Evolutionary conservation across 148 eudicot genomes (phyloP).

Genomic region (Nepenthes mirabilis): DNA sequence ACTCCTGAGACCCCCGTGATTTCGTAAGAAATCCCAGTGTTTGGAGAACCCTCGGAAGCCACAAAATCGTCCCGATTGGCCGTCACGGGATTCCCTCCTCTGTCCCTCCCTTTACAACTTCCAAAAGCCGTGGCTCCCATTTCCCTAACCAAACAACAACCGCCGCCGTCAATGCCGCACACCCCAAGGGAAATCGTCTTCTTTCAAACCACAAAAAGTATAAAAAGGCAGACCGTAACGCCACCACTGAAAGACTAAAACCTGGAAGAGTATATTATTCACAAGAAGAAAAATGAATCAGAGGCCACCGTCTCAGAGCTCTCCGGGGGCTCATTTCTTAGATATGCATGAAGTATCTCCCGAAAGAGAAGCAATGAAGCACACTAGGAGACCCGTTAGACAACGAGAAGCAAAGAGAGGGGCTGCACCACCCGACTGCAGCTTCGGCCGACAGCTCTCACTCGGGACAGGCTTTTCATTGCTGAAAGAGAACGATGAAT

Average conservation of each 20-base stretch:
- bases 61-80: no score
- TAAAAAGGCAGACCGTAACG: no score
- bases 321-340: constrained; percentile 24
- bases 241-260: background rate
- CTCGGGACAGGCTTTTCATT: constrained; percentile 89
- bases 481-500: constrained; percentile 39
- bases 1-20: no score
- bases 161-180: no score
- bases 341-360: constrained; percentile 58
- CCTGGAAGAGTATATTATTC: background rate
- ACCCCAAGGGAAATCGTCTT: no score
- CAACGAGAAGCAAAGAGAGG: constrained; percentile 24
- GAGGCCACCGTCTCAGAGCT: constrained; percentile 13
- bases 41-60: no score
- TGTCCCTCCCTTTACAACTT: no score
- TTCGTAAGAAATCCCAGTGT: no score
- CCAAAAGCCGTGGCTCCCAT: no score
- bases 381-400: constrained; percentile 18
- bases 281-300: constrained; percentile 13
- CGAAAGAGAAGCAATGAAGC: constrained; percentile 20
- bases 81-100: no score
- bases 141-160: no score
- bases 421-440: constrained; percentile 13
- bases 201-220: no score
- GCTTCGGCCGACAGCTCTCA: constrained; percentile 70